phyloP scores from a whole-genome alignment of 805 yeast genomes.

The Candida jianshihensis region DNA sequence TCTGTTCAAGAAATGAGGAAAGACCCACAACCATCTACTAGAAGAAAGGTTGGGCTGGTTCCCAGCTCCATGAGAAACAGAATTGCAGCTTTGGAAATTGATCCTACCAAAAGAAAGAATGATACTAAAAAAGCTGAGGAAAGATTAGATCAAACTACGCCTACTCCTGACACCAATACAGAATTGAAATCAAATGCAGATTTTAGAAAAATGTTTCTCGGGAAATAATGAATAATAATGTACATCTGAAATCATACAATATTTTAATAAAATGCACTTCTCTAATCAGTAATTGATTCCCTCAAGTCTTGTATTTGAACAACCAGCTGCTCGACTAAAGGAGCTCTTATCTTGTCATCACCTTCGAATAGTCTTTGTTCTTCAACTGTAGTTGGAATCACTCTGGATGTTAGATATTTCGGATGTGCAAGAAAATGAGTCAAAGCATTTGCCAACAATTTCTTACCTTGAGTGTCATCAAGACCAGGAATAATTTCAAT shows the following conservation, averaged over 20 bases:
- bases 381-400: slow-evolving; percentile 55
- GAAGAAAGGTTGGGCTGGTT: background rate
- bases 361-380: slow-evolving; percentile 53
- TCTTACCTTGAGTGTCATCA: slow-evolving; percentile 51
- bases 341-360: slow-evolving; percentile 33
- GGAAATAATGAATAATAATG: slow-evolving; percentile 7
- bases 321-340: slow-evolving; percentile 40
- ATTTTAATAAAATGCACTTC: background rate
- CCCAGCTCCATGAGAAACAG: background rate
- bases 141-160: background rate
- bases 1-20: slow-evolving; percentile 25
- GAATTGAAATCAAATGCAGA: slow-evolving; percentile 16
- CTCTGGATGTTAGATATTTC: slow-evolving; percentile 66
- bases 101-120: background rate
- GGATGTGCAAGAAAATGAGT: slow-evolving; percentile 81
- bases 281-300: slow-evolving; percentile 24
- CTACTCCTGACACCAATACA: background rate
- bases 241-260: background rate
- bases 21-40: background rate
- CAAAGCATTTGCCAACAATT: slow-evolving; percentile 52
- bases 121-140: background rate
- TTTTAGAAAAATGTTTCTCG: slow-evolving; percentile 19
- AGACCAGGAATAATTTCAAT: slow-evolving; percentile 47
- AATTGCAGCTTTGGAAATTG: background rate
- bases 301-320: slow-evolving; percentile 48